Evolutionary conservation across 2,329 filamentous ascomycete genomes (phyloP), one percentile per base, ranked within the genome.

Genomic region (Decorospora gaudefroyi): DNA sequence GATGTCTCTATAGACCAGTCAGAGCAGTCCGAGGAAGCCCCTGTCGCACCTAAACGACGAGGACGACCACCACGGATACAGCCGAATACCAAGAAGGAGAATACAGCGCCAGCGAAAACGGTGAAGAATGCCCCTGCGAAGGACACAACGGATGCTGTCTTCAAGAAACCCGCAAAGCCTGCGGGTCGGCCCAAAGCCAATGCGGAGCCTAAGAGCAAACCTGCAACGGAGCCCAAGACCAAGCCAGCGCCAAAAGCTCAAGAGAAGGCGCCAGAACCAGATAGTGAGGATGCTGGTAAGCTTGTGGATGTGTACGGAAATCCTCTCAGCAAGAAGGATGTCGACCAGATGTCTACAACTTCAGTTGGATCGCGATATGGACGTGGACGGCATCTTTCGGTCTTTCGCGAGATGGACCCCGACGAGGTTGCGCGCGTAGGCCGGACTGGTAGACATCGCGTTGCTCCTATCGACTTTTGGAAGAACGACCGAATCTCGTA

Each of bases 401-500:
- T 69, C 11, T 69, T 60, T 15, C 64, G 66, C 19, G 62, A 68
- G 33, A 51, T 69, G 34, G 63, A 61, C 15, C 63, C 64, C 17
- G 61, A 67, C 7, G 49, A 60, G 18, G 47, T 62, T 30, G 57
- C 59, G 17, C 53, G 52, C 0, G 46, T 65, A 9, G 62, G 59
- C 18, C 84, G 90, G 40, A 92, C 86, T 9, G 91, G 90, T 2
- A 83, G 93, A 43, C 82, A 83, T 38, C 89, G 88, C 7, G 85
- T 89, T 50, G 82, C 83, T 48, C 93, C 91, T 0, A 72, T 96
- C 22, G 83, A 88, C 17, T 95, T 81, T 66, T 97, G 92, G 92
- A 84, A 84, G 59, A 90, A 90, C 55, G 92, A 97, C 67, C 82
- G 81, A 40, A 82, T 87, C 32, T 81, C 90, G 15, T 88, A 84